Base-by-base conservation (phyloP, 768 basidiomycete genomes). In the Fibroporia radiculosa region DNA sequence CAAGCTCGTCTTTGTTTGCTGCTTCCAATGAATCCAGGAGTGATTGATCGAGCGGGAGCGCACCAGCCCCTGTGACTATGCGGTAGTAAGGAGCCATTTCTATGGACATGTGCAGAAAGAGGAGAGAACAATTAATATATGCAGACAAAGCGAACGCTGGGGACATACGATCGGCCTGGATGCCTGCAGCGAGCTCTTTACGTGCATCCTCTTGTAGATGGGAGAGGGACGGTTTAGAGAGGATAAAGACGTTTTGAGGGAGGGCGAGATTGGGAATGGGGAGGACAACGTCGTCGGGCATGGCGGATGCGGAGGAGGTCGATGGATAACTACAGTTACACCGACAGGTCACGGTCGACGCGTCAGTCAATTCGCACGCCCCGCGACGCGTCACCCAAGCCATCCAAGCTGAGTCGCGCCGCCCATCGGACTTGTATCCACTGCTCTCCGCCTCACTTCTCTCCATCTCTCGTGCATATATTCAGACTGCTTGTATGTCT, bases 51-150 rank as follows among this genome's bases (percentile, higher is more conserved):
- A 75, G 57, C 1, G 75, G 65, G 0, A 84, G 58, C 0, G 73
- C 67, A 12, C 67, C 65, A 0, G 77, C 61, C 8, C 78, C 66
- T 2, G 76, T 75, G 42, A 86, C 70, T 11, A 68, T 64, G 46
- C 66, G 72, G 66, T 80, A 88, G 63, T 89, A 95, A 0, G 93
- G 87, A 1, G 79, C 80, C 93, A 95, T 96, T 56, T 92, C 90
- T 93, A 56, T 16, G n/a, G 5, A 35, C 24, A 42, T 10, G 1
- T 16, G 20, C 4, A 18, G 33, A 12, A 19, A 31, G 29, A 38
- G 3, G 18, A 26, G 22, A 8, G 22, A 19, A 39, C n/a, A n/a
- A 2, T 19, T 3, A 19, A n/a, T 7, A 14, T n/a, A n/a, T n/a
- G 12, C 11, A n/a, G 1, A 20, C n/a, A 12, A 1, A n/a, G 5